Evolutionary conservation across 768 basidiomycete species (phyloP).

Genomic region (Kwoniella sp.): DNA sequence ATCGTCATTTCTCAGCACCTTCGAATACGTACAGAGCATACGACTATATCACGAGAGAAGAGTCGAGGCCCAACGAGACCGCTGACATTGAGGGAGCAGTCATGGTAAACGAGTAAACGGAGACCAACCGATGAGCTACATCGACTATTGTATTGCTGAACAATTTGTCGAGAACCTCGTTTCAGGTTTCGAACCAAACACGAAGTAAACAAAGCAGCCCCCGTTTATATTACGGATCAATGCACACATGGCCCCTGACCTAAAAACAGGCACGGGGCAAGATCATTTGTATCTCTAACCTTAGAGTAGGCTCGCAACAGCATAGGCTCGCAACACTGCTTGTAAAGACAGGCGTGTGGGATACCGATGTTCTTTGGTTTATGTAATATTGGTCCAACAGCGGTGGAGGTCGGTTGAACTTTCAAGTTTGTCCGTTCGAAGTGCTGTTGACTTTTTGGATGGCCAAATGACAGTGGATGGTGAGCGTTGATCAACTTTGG

Average conservation of each 20-base stretch:
- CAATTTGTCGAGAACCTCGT: background rate
- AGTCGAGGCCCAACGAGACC: background rate
- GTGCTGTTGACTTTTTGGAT: slow-evolving; percentile 1
- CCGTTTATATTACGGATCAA: background rate
- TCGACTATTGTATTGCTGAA: too few relatives aligned
- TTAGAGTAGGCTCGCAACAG: background rate
- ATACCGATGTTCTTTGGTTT: too few relatives aligned
- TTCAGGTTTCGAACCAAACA: slow-evolving; percentile 8
- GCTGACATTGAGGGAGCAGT: background rate
- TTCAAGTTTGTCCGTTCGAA: slow-evolving; percentile 1
- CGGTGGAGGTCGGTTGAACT: slow-evolving; percentile 1
- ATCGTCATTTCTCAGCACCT: background rate
- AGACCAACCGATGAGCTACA: background rate
- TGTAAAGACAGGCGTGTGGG: too few relatives aligned
- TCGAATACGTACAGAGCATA: too few relatives aligned
- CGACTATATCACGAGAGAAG: too few relatives aligned
- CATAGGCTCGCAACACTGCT: background rate
- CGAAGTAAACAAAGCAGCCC: background rate
- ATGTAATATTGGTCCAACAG: background rate
- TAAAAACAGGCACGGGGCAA: slow-evolving; percentile 6
- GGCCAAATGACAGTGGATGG: too few relatives aligned
- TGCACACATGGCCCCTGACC: background rate
- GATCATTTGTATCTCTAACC: too few relatives aligned
- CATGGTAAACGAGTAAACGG: background rate
- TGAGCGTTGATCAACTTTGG: background rate